These are phyloP conservation scores for Colletotrichum orchidophilum DNA, from an alignment of 2,329 filamentous ascomycete species.

Conservation along the genomic window DNA sequence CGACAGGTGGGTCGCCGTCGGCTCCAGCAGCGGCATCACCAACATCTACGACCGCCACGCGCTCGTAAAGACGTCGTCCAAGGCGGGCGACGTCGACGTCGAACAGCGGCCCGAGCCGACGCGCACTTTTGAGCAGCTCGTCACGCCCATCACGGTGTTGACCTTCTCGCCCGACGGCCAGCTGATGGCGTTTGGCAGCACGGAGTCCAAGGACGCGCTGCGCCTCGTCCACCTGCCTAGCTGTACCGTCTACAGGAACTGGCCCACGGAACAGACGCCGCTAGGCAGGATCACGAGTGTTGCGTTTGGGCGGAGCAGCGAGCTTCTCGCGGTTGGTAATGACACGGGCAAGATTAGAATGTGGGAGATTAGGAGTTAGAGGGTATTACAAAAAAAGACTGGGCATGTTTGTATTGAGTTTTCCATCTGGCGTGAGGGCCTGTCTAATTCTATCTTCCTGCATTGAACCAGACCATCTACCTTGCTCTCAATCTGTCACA, in stretches of 20 bases:
- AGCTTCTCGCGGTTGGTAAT: slow-evolving; percentile 85
- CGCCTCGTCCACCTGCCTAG: slow-evolving; percentile 88
- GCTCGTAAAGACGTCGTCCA: slow-evolving; percentile 53
- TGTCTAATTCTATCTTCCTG: neutral
- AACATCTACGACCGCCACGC: slow-evolving; percentile 89
- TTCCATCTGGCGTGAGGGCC: neutral
- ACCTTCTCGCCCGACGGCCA: slow-evolving; percentile 90
- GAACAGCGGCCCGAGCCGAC: slow-evolving; percentile 76
- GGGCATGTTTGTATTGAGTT: slow-evolving; percentile 13
- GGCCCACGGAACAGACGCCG: slow-evolving; percentile 92
- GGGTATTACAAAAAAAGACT: neutral
- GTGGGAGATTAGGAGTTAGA: slow-evolving; percentile 83
- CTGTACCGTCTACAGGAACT: slow-evolving; percentile 95
- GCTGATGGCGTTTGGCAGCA: slow-evolving; percentile 85
- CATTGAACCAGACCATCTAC: neutral
- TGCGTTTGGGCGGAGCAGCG: slow-evolving; percentile 72
- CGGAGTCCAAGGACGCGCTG: slow-evolving; percentile 88
- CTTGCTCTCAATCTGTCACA: neutral
- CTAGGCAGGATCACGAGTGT: slow-evolving; percentile 83
- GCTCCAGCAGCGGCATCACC: slow-evolving; percentile 86
- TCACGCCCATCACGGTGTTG: slow-evolving; percentile 83
- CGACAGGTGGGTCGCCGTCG: slow-evolving; percentile 89
- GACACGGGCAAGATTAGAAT: slow-evolving; percentile 87
- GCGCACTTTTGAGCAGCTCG: slow-evolving; percentile 83
- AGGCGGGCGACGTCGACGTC: slow-evolving; percentile 57